Evolutionary conservation across 2,329 filamentous ascomycete genomes (phyloP).

Genomic region (Pestalotiopsis sp.): DNA sequence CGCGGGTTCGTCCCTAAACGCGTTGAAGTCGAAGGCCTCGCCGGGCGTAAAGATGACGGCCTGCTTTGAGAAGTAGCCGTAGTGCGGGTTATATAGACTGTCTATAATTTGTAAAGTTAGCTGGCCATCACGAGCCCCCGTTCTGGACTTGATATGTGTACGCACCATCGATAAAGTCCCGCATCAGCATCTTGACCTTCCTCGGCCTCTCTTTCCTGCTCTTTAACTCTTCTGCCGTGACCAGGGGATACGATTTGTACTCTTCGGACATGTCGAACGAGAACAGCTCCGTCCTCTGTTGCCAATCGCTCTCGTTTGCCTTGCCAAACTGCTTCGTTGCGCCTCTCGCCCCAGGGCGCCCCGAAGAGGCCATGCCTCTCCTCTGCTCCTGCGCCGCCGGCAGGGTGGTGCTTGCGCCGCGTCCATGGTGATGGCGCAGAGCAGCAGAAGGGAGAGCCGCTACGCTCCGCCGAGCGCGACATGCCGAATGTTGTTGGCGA

Average conservation of each 20-base stretch:
- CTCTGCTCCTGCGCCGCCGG: conserved; percentile 32
- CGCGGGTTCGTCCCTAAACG: conserved; percentile 79
- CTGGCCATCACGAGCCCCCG: neutral
- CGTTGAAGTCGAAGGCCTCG: conserved; percentile 85
- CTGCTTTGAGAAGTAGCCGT: conserved; percentile 96
- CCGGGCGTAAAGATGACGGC: conserved; percentile 95
- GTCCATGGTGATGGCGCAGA: conserved; percentile 43
- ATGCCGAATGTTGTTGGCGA: conserved; percentile 72
- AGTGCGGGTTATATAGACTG: conserved; percentile 90
- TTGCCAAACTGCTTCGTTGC: conserved; percentile 25
- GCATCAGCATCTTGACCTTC: conserved; percentile 93
- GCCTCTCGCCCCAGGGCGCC: conserved; percentile 23
- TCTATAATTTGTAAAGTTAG: conserved; percentile 53
- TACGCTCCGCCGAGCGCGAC: conserved; percentile 54
- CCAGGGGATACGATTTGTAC: conserved; percentile 78
- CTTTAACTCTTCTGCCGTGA: conserved; percentile 81
- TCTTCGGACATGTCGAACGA: conserved; percentile 79
- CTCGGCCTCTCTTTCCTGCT: conserved; percentile 74
- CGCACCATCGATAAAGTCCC: conserved; percentile 94
- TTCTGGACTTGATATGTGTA: conserved; percentile 20
- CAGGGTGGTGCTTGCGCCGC: conserved; percentile 28
- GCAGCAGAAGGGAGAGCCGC: conserved; percentile 36
- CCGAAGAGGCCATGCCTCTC: conserved; percentile 28
- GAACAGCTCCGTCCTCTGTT: conserved; percentile 77
- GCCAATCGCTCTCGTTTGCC: conserved; percentile 75